Conservation (phyloP, 345 rosid species). For the Populus euphratica region DNA sequence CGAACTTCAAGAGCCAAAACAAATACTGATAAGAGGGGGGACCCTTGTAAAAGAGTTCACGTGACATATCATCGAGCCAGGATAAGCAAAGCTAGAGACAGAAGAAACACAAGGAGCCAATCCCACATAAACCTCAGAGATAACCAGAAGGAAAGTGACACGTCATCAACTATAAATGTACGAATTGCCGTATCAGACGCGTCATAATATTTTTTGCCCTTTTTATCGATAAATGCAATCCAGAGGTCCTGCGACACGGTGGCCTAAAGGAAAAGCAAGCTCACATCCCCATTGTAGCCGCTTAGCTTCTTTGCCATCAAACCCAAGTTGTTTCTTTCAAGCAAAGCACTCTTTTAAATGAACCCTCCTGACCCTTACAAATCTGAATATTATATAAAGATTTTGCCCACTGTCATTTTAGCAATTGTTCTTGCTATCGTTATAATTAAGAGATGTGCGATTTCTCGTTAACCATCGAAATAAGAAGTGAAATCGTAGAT, state of each 20-base stretch:
- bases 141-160: slow-evolving; percentile 18
- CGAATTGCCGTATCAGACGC: slow-evolving; percentile 23
- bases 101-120: background rate
- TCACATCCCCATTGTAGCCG: background rate
- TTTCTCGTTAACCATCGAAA: too few species aligned
- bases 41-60: background rate
- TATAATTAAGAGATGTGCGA: too few species aligned
- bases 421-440: too few species aligned
- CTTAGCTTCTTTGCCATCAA: background rate
- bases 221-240: slow-evolving; percentile 11
- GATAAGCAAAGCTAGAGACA: background rate
- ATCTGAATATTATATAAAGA: background rate
- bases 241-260: slow-evolving; percentile 13
- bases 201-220: slow-evolving; percentile 14
- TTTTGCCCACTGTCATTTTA: background rate
- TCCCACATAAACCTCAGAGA: slow-evolving; percentile 3
- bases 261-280: background rate
- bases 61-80: slow-evolving; percentile 7
- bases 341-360: slow-evolving; percentile 36
- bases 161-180: slow-evolving; percentile 20
- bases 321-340: slow-evolving; percentile 52
- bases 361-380: background rate
- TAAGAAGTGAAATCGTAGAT: too few species aligned
- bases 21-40: too few species aligned
- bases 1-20: too few species aligned